Conservation (phyloP, 169 alveolate genomes). For the Eimeria sp. region DNA sequence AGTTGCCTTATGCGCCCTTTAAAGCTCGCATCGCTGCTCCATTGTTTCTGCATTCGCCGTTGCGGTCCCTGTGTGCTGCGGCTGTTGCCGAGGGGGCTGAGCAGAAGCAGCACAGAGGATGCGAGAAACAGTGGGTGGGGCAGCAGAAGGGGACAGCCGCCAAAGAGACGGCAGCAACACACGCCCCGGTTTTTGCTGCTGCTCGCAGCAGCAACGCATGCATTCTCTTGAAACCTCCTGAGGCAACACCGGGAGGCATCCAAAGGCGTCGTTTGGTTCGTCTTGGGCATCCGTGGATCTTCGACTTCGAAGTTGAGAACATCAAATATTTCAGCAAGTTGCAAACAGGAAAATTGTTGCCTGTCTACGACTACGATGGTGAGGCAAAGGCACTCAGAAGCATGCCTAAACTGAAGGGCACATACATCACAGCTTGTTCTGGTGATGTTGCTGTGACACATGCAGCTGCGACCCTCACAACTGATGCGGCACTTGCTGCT, state of each 20-base stretch:
- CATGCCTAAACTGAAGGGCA: neutral
- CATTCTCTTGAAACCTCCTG: neutral
- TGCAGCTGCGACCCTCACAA: neutral
- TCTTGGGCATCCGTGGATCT: conserved; percentile 53
- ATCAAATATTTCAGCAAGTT: neutral
- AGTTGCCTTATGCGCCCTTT: neutral
- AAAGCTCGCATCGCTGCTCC: neutral
- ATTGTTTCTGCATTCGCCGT: neutral
- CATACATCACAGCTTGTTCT: neutral
- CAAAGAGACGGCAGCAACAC: neutral
- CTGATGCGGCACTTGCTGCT: neutral
- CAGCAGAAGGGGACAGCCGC: neutral
- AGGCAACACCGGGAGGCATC: conserved; percentile 24
- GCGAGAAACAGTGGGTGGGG: neutral
- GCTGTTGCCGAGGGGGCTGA: neutral
- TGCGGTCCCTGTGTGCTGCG: conserved; percentile 44
- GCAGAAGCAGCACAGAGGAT: neutral
- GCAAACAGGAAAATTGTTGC: conserved; percentile 54
- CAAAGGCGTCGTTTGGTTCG: conserved; percentile 11
- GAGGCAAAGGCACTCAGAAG: neutral
- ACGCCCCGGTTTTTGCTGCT: neutral
- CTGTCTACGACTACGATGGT: conserved; percentile 19
- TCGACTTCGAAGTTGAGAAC: conserved; percentile 29
- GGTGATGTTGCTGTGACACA: neutral
- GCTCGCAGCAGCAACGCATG: conserved; percentile 26